Base-by-base conservation (phyloP, 2,329 filamentous ascomycete species). In the Aureobasidium sp. region DNA sequence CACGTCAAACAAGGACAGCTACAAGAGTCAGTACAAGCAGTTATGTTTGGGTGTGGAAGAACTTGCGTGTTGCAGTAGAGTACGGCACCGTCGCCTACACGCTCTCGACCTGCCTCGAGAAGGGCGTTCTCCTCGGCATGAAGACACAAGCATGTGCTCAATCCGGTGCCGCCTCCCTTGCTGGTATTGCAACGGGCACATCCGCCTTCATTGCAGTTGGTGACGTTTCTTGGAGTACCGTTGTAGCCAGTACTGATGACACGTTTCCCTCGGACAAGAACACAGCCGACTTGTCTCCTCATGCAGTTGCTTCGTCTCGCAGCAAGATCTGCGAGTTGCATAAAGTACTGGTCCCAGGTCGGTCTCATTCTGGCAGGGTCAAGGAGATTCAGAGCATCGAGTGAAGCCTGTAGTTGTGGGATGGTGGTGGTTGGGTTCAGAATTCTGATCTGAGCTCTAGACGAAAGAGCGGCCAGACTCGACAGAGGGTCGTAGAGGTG, bases 91-190 rank as follows among this genome's bases (percentile, higher is more conserved):
- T 90, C 87, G 21, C 90, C 80, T 66, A 99, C 90, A 61, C 94
- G 81, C 74, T 97, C 94, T 67, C 94, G 81, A 0, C 94, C 94
- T 21, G 94, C 94, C 77, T 99, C 94, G 10, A 99, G 80, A 61
- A 99, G 80, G 1, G 94, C 94, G 72, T 99, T 99, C 76, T 99
- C 94, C 77, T 99, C 94, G 0, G 94, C 94, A 73, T 99, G 94
- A n/a, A 99, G 84, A 73, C 94, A 99, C 53, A 97, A 81, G 70
- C 94, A 99, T 6, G 93, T 96, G 4, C 86, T 85, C 21, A 99
- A 80, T 0, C 83, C 85, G 47, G 86, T 81, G 25, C 94, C 94
- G 27, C 81, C 83, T 31, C 81, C 81, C 60, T 84, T 81, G 6
- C 84, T 88, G 57, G 82, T 81, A 73, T 99, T 97, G 75, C 94